Evolutionary conservation across 1,284 basidiomycete genomes (phyloP), one percentile per base, ranked within the genome.

Genomic region (Ustilago curta): DNA sequence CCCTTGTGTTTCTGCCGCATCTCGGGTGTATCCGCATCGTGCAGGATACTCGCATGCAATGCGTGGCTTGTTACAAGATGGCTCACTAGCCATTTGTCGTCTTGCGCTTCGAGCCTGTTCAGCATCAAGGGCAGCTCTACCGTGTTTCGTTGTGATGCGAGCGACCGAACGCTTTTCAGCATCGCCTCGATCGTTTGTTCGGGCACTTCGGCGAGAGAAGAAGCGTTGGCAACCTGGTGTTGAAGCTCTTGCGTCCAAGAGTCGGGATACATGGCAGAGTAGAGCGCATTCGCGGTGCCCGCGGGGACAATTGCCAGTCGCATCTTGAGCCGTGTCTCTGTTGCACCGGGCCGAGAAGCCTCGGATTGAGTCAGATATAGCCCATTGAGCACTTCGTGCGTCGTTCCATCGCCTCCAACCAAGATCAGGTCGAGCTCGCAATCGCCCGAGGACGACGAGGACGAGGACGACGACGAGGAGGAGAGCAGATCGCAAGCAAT

Each of bases 201-300:
- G 0, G 16, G 6, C 9, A 70, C 37, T 0, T 70, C 42, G 1
- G 18, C 0, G 6, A 48, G 18, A 3, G 43, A 16, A 0, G 12
- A 16, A 8, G 53, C 49, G 1, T 42, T 27, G 2, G 68, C 68
- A 1, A 43, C 58, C 4, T 32, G 39, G 1, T 49, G 32, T n/a
- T 79, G 76, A 3, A 73, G 49, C 0, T 67, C 44, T 19, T 63
- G 53, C 39, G 64, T 63, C 63, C 70, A 72, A 11, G 42, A 37
- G 2, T 27, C 18, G 88, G 91, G 57, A 88, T 87, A 88, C 21
- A 87, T 74, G 18, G 87, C 85, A 6, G 84, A 88, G 83, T 91
- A 94, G n/a, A 97, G 87, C 0, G 95, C 95, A 82, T 97, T 97
- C 19, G 94, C 94, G n/a, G 95, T 97, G 11, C 95, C 95, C 44